phyloP scores from a whole-genome alignment of 257 asterid genomes.

The Fraxinus cuspidata region DNA sequence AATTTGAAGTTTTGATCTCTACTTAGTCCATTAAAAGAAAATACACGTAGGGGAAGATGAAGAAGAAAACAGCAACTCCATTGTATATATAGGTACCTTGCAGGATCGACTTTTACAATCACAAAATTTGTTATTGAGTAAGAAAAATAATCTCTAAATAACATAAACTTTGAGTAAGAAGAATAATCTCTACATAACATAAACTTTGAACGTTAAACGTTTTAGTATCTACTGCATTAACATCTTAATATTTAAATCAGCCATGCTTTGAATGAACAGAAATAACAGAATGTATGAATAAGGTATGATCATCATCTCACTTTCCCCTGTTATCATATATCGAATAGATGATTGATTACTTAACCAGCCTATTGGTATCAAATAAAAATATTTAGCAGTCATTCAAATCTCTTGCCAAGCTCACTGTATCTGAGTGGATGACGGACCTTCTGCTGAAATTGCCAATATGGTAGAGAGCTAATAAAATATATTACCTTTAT shows the following conservation, averaged over 20 bases:
- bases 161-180: neutral
- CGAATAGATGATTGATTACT: no score
- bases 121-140: neutral
- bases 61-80: constrained; percentile 15
- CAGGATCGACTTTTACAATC: neutral
- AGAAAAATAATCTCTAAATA: neutral
- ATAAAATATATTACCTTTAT: neutral
- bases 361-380: neutral
- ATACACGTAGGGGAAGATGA: neutral
- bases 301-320: neutral
- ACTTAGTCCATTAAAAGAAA: constrained; percentile 2
- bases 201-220: neutral
- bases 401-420: neutral
- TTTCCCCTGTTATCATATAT: no score
- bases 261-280: neutral
- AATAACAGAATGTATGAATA: neutral
- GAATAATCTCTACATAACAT: neutral
- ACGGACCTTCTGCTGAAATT: neutral
- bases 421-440: neutral
- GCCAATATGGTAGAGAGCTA: neutral
- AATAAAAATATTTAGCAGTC: neutral
- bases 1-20: neutral
- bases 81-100: constrained; percentile 2
- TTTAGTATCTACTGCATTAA: neutral
- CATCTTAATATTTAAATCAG: neutral